Conservation (phyloP, 1,284 basidiomycete genomes). For the Pseudozyma thailandica region DNA sequence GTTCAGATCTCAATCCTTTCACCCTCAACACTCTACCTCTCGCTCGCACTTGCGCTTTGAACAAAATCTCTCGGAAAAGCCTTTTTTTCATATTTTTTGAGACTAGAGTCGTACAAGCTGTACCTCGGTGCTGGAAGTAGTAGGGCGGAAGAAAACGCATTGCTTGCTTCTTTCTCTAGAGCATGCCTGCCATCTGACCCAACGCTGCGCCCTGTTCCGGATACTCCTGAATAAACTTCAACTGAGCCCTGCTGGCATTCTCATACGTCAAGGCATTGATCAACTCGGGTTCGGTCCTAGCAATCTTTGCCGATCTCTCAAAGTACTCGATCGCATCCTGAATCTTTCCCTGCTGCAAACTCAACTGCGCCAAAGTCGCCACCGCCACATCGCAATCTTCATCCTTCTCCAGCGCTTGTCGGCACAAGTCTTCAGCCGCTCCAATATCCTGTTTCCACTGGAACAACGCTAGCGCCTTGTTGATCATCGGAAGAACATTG, state of each 20-base stretch:
- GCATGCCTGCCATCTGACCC: slow-evolving; percentile 60
- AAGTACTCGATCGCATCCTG: slow-evolving; percentile 89
- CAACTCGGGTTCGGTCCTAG: slow-evolving; percentile 90
- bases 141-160: neutral
- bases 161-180: slow-evolving; percentile 14
- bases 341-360: slow-evolving; percentile 89
- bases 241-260: slow-evolving; percentile 70
- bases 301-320: slow-evolving; percentile 82
- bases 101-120: neutral
- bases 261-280: slow-evolving; percentile 87
- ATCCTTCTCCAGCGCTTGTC: slow-evolving; percentile 83
- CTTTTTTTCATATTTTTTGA: neutral
- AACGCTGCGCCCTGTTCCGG: slow-evolving; percentile 63
- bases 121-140: neutral
- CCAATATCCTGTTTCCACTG: slow-evolving; percentile 93
- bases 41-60: too few relatives aligned
- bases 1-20: too few relatives aligned
- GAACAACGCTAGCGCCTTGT: slow-evolving; percentile 94
- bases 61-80: too few relatives aligned
- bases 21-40: too few relatives aligned
- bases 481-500: slow-evolving; percentile 79
- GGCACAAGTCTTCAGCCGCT: slow-evolving; percentile 84
- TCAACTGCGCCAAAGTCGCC: slow-evolving; percentile 92
- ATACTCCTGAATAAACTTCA: slow-evolving; percentile 64
- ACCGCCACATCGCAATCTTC: slow-evolving; percentile 96